Evolutionary conservation across 2,329 filamentous ascomycete genomes (phyloP), one percentile per base, ranked within the genome.

Genomic region (Colletotrichum sidae): DNA sequence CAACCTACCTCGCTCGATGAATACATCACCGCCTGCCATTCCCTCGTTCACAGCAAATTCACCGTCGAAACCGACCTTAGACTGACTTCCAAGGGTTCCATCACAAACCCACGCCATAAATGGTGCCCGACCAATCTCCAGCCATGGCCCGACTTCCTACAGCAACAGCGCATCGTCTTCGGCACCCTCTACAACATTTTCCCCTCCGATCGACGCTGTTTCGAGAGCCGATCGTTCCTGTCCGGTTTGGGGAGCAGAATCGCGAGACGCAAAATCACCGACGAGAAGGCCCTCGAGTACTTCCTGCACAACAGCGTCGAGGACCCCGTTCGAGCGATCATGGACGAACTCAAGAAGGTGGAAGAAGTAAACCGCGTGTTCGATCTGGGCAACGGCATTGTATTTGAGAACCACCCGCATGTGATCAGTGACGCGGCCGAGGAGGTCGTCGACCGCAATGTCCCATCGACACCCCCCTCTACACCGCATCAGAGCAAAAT

Each of bases 331-430:
- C 62, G 62, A 11, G 37, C 37, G 1, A 77, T 78, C 38, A 55
- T 79, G 10, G n/a, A 77, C 1, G 47, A 72, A 42, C 71, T 79
- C 13, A 70, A 52, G 11, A 11, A 68, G 8, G 68, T 71, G 15
- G 55, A 71, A n/a, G 41, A 55, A 38, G 52, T 74, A 1, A 66
- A 51, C 6, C 42, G 39, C 34, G 69, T 42, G 1, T 76, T 76
- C 44, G 50, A 72, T 11, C 35, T 79, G 1, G 71, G 70, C 11
- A 55, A 72, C 44, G 71, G 74, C 8, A 70, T 79, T 38, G n/a
- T 73, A 13, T 78, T 78, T 47, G 69, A 78, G 60, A 77, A 75
- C 61, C 69, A 76, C 35, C 62, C 65, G 3, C 62, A 72, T 61
- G 70, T 69, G 2, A 55, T 77, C 4, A 72, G 70, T 68, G 72